phyloP scores from a whole-genome alignment of 2,329 filamentous ascomycete genomes.

The Alternaria arbusti region DNA sequence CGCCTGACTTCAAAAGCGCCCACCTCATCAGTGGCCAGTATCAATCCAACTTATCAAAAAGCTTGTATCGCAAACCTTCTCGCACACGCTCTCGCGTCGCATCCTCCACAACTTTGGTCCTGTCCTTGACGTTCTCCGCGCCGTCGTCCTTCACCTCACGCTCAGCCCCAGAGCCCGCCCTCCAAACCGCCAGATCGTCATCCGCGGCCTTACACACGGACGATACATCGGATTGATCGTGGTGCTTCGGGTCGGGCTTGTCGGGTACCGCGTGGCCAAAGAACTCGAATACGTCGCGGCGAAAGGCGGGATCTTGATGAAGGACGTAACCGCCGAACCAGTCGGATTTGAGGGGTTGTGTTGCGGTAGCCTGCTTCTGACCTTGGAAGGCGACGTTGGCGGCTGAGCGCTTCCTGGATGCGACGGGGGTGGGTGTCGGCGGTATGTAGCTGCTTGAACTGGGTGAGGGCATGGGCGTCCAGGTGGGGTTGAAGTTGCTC shows the following conservation, averaged over 20 bases:
- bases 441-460: constrained; percentile 55
- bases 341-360: constrained; percentile 54
- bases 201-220: constrained; percentile 12
- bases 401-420: not conserved
- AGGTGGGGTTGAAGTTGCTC: not conserved
- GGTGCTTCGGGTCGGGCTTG: constrained; percentile 71
- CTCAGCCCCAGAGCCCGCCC: not conserved
- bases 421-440: constrained; percentile 54
- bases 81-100: not conserved
- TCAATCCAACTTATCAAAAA: not conserved
- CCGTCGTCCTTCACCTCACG: not conserved
- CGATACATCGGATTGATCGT: not conserved
- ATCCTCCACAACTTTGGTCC: not conserved
- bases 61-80: not conserved
- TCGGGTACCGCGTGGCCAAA: not conserved
- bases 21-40: too few relatives aligned
- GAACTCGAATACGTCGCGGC: constrained; percentile 6
- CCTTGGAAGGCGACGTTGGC: not conserved
- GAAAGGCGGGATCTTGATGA: constrained; percentile 12
- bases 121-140: too few relatives aligned
- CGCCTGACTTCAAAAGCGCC: not conserved
- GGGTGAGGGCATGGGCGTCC: not conserved
- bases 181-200: constrained; percentile 20
- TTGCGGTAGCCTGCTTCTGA: not conserved
- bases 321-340: constrained; percentile 71